Percentiles rank a stretch among this genome's conserved stretches.
phyloP scores from a whole-genome alignment of 2,329 filamentous ascomycete species.

The Fusarium praegraminearum region DNA sequence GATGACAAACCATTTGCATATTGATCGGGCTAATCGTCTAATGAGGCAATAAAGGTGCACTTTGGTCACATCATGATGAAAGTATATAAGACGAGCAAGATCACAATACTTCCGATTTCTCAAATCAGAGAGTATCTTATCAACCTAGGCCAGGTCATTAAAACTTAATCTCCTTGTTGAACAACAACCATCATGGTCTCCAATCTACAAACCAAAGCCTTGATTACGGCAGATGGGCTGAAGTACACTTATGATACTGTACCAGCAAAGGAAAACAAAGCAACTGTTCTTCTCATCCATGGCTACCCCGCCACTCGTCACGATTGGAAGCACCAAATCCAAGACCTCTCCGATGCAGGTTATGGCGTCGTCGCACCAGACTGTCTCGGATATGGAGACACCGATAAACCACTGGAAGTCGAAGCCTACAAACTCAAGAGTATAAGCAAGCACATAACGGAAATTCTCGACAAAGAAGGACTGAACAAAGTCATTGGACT shows the following conservation, averaged over 20 bases:
- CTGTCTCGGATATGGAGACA: slow-evolving; percentile 41
- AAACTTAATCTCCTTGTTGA: rapidly evolving
- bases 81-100: neutral
- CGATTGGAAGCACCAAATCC: slow-evolving; percentile 36
- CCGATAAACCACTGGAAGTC: slow-evolving; percentile 25
- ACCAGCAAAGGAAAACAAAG: slow-evolving; percentile 2
- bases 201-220: neutral
- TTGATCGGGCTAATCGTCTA: neutral
- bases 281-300: slow-evolving; percentile 37
- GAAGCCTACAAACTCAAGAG: slow-evolving; percentile 29
- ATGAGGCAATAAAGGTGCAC: neutral
- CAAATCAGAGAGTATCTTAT: too few species aligned
- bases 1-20: neutral
- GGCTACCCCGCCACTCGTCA: slow-evolving; percentile 36
- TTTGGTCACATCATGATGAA: neutral
- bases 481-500: slow-evolving; percentile 29
- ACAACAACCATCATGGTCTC: neutral
- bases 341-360: slow-evolving; percentile 21
- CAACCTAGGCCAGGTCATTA: rapidly evolving
- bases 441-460: slow-evolving; percentile 21
- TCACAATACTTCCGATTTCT: neutral
- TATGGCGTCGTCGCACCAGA: slow-evolving; percentile 38
- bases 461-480: slow-evolving; percentile 26
- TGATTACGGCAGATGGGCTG: slow-evolving; percentile 1
- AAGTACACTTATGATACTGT: slow-evolving; percentile 26